Conservation (phyloP, 192 early-diverging fungal species). For the Entomortierella chlamydospora region DNA sequence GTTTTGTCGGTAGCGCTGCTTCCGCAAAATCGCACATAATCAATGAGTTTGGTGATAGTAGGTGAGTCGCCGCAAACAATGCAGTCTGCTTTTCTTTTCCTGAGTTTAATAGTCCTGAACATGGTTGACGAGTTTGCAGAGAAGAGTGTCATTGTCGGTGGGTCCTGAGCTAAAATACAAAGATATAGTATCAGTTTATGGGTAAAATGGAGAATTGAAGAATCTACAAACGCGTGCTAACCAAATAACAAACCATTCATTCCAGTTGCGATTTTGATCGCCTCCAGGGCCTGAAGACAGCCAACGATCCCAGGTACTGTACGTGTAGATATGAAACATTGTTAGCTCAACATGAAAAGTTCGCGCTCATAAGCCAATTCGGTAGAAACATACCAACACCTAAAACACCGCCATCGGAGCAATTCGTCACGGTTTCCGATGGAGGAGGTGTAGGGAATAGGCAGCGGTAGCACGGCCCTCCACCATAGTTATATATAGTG, state of each 20-base stretch:
- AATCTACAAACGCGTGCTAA: no score
- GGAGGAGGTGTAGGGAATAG: slow-evolving; percentile 95
- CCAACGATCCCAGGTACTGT: slow-evolving; percentile 94
- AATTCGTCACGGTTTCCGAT: slow-evolving; percentile 87
- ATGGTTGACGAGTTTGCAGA: slow-evolving; percentile 76
- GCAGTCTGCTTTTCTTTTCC: slow-evolving; percentile 77
- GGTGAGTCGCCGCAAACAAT: slow-evolving; percentile 89
- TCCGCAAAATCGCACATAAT: slow-evolving; percentile 95
- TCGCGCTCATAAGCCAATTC: no score
- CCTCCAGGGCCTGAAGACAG: slow-evolving; percentile 91
- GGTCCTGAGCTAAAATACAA: slow-evolving; percentile 41
- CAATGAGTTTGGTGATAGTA: slow-evolving; percentile 82
- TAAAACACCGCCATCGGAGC: slow-evolving; percentile 92
- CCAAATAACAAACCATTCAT: slow-evolving; percentile 55
- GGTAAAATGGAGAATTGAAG: no score
- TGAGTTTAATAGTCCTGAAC: slow-evolving; percentile 85
- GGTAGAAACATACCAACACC: slow-evolving; percentile 79
- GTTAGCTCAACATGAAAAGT: no score
- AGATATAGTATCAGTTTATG: not conserved
- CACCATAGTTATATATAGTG: slow-evolving; percentile 91
- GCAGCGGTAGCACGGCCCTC: slow-evolving; percentile 96
- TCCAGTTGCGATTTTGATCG: slow-evolving; percentile 85
- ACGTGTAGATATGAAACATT: no score
- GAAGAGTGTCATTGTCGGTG: slow-evolving; percentile 82
- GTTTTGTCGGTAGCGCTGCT: slow-evolving; percentile 82